phyloP scores from a whole-genome alignment of 352 stramenopile genomes.

The Globisporangium echinulatum region DNA sequence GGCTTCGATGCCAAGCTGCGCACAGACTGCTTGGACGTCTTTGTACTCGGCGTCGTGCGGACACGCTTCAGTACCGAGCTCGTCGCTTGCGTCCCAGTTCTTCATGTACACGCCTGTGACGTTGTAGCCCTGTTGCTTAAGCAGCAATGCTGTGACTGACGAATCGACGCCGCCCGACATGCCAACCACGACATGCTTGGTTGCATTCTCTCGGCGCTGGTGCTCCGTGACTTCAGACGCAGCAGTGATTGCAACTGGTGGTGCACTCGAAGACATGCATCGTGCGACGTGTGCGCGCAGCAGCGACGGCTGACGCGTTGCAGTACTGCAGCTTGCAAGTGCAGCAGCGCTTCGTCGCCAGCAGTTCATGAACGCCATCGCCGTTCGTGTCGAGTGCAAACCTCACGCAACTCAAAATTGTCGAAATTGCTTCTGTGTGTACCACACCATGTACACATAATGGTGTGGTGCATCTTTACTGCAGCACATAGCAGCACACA shows the following conservation, averaged over 20 bases:
- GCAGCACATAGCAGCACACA: too few relatives aligned
- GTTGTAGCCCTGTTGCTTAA: conserved; percentile 86
- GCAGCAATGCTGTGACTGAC: conserved; percentile 91
- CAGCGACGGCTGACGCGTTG: background rate
- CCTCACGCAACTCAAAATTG: too few relatives aligned
- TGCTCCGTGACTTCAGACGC: background rate
- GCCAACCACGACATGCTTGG: conserved; percentile 90
- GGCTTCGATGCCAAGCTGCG: conserved; percentile 89
- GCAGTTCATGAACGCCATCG: background rate
- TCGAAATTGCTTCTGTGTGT: too few relatives aligned
- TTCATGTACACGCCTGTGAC: conserved; percentile 98
- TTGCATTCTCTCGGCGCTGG: conserved; percentile 14
- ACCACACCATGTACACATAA: too few relatives aligned
- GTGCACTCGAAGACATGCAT: background rate
- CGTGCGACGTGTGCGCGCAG: background rate
- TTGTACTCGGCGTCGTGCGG: conserved; percentile 89
- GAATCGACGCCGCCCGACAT: conserved; percentile 99
- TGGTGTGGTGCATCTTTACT: too few relatives aligned
- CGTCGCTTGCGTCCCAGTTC: conserved; percentile 96
- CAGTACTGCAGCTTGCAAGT: background rate
- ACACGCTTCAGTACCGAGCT: conserved; percentile 81
- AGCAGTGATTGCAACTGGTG: background rate
- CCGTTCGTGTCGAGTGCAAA: too few relatives aligned
- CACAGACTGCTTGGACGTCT: conserved; percentile 90
- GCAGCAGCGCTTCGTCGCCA: background rate